Base-by-base conservation (phyloP, 345 rosid genomes). In the Litchi chinensis region DNA sequence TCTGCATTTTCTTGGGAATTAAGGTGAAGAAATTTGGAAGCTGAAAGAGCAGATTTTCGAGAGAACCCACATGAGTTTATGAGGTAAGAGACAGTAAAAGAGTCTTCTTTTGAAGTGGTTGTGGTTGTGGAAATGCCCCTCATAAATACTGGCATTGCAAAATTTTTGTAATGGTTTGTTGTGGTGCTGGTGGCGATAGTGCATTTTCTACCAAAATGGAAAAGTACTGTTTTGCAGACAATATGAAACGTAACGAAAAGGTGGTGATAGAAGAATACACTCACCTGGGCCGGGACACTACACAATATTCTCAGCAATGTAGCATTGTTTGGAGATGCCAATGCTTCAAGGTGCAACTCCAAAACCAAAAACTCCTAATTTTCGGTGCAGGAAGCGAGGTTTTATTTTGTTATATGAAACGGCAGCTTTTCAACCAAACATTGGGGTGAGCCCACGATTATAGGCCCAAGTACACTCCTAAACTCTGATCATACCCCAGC, bases 11-110 rank as follows among this genome's bases (percentile, higher is more conserved):
- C 46, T 68, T 67, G 65, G 54, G 66, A 56, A 9, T 68, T 54
- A 24, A 68, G 54, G 9, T 18, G 18, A 8, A 76, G 56, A 40
- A 15, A 0, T 24, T 67, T 73, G 40, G 77, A 65, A 26, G 74
- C 80, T 4, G 19, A 8, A 28, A 22, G 4, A 67, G 84, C 84
- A 9, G 78, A 52, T 52, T 77, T 68, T 24, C 8, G 28, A 7
- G 77, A 56, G 6, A 82, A 68, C 71, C 81, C 81, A 65, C 78
- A 77, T 50, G 81, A 77, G 8, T 68, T 59, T 1, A 77, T 24
- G 57, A 82, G 78, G 62, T 78, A 73, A 67, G 79, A 73, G 26
- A 77, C 68, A 5, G 83, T 56, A 48, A 72, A 81, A 0, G 73
- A 57, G 71, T 44, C 19, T 19, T 44, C 68, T 15, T 60, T 68